A percentile compares a stretch with the other conserved stretches of the same genome.
Conservation (phyloP, 495 filamentous ascomycete genomes). For the Aspergillus diversus region DNA sequence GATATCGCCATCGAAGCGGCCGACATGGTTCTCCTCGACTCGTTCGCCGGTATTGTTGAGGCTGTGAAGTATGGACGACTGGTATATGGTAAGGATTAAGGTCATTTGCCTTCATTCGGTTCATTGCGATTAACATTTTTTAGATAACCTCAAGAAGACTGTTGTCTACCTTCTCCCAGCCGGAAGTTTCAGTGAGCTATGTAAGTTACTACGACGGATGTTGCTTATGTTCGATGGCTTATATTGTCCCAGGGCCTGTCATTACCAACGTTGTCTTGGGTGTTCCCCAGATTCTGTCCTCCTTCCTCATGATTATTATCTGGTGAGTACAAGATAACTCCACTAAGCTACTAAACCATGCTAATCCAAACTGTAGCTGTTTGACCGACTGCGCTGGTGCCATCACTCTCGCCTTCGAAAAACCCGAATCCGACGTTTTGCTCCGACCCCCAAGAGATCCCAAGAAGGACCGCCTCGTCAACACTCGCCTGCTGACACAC, state of each 20-base stretch:
- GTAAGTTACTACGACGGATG: conserved; percentile 22
- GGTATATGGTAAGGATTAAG: conserved; percentile 37
- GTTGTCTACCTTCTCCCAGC: conserved; percentile 62
- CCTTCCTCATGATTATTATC: conserved; percentile 71
- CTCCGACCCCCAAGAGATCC: conserved; percentile 60
- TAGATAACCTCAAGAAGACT: conserved; percentile 60
- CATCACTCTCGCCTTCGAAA: conserved; percentile 65
- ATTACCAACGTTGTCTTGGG: conserved; percentile 70
- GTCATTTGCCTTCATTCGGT: background rate
- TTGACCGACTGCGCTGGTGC: conserved; percentile 64
- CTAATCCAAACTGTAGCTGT: conserved; percentile 48
- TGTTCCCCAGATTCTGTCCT: conserved; percentile 66
- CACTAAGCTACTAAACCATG: conserved; percentile 32
- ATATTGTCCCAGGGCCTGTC: conserved; percentile 49
- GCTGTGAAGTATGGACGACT: conserved; percentile 63
- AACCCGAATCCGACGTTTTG: conserved; percentile 62
- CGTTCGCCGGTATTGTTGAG: conserved; percentile 67
- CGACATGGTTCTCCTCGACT: conserved; percentile 71
- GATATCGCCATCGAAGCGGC: conserved; percentile 72
- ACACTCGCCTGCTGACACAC: conserved; percentile 65
- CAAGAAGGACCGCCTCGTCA: conserved; percentile 64
- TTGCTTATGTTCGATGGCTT: background rate
- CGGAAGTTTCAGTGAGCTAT: conserved; percentile 68
- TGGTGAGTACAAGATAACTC: conserved; percentile 58
- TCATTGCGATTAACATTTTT: background rate